Evolutionary conservation across 2,329 filamentous ascomycete species (phyloP), one percentile per base, ranked within the genome.

Genomic region (Triangularia setosa): DNA sequence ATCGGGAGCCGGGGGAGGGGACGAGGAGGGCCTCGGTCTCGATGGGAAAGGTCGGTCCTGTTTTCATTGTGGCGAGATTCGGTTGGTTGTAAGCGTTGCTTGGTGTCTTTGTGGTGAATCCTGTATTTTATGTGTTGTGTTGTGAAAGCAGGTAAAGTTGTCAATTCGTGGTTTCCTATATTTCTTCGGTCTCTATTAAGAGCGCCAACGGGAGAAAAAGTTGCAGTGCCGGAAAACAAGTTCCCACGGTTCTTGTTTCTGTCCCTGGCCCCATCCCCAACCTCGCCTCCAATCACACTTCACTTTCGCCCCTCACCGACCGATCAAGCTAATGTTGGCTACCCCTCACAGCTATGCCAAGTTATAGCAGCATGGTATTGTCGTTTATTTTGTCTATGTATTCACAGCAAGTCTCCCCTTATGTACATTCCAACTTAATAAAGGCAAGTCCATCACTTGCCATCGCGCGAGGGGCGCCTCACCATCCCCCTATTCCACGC

Each of bases 21-120:
- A 66, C 60, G 23, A 68, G 64, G 5, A 68, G 62, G 18, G 66
- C 66, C 2, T 64, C 60, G 35, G 66, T 68, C 12, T 64, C 9
- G 53, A 68, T 56, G 0, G 66, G 66, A 12, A 68, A 57, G n/a
- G 40, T 21, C 8, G 40, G 40, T 3, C 35, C 35, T 18, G 18
- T 48, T 23, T 48, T 21, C 40, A 48, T 48, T 9, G 1, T 48
- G 40, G 30, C 5, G n/a, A 21, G 40, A 21, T 48, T 40, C 14
- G 33, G 4, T 12, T 33, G 30, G 8, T 28, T 28, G 27, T 28
- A 9, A 28, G 27, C 4, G 9, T 28, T 28, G 27, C 9, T 4
- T 28, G 27, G 9, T 28, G 27, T 28, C 27, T 28, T n/a, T n/a
- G n/a, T n/a, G n/a, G n/a, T n/a, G n/a, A n/a, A n/a, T n/a, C n/a